A percentile compares a stretch with the other conserved stretches of the same genome.
Evolutionary conservation across 345 rosid genomes (phyloP).

Genomic region (Bruguiera sexangula): DNA sequence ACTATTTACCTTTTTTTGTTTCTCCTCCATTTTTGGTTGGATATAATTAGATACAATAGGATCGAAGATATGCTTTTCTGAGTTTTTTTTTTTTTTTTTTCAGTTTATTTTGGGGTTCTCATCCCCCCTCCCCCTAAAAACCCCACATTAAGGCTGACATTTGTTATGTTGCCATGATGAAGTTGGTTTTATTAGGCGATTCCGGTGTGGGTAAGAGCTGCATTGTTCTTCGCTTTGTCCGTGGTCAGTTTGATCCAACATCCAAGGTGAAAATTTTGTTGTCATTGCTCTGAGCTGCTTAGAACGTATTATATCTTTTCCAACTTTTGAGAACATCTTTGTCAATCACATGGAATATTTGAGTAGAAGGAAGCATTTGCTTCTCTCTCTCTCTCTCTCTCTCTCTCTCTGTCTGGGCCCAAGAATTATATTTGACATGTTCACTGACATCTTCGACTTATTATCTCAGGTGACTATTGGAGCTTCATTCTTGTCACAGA

Average conservation of each 20-base stretch:
- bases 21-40: too few relatives aligned
- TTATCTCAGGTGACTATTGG: constrained; percentile 87
- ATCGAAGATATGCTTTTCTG: too few relatives aligned
- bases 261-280: constrained; percentile 55
- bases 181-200: constrained; percentile 93
- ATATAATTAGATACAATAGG: too few relatives aligned
- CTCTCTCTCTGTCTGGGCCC: not conserved
- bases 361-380: not conserved
- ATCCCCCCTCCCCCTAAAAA: not conserved
- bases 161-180: constrained; percentile 23
- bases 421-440: not conserved
- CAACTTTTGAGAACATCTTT: not conserved
- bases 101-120: not conserved
- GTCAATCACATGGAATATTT: not conserved
- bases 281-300: not conserved
- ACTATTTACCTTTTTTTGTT: too few relatives aligned
- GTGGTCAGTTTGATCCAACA: constrained; percentile 96
- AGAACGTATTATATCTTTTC: not conserved
- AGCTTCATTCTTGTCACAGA: constrained; percentile 96
- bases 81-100: not conserved
- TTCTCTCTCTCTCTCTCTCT: not conserved
- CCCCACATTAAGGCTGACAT: constrained; percentile 3
- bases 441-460: constrained; percentile 10
- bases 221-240: constrained; percentile 96
- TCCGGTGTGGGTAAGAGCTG: constrained; percentile 99